A percentile compares a stretch with the other conserved stretches of the same genome.
Conservation (phyloP, 169 alveolate species). For the Plasmodium yoelii region DNA sequence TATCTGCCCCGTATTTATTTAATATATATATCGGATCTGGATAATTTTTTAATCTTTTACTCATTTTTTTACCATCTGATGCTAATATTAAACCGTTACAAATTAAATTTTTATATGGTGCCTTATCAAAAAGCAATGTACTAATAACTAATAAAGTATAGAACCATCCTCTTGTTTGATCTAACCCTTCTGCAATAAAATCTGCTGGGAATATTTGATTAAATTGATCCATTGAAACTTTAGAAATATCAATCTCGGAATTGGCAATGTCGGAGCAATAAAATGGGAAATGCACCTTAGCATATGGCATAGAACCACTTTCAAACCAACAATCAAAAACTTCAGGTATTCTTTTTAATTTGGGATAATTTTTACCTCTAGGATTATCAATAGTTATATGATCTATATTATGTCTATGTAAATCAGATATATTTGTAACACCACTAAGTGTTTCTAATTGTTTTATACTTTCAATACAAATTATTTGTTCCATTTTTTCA, state of each 20-base stretch:
- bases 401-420: constrained; percentile 98
- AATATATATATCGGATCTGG: constrained; percentile 95
- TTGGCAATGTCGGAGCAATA: too few species aligned
- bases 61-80: constrained; percentile 98
- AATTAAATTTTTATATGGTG: constrained; percentile 96
- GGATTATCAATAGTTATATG: constrained; percentile 97
- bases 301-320: constrained; percentile 99
- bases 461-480: constrained; percentile 95
- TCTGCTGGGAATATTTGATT: constrained; percentile 97
- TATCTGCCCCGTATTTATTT: constrained; percentile 95
- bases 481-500: constrained; percentile 94
- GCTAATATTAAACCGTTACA: constrained; percentile 97
- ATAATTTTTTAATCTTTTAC: constrained; percentile 97
- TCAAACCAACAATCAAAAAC: constrained; percentile 99
- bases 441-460: constrained; percentile 86
- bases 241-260: constrained; percentile 5
- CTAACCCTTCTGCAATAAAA: constrained; percentile 99
- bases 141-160: constrained; percentile 95
- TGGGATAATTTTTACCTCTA: constrained; percentile 93
- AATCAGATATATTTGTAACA: constrained; percentile 91
- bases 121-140: constrained; percentile 92
- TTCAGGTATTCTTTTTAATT: constrained; percentile 89
- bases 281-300: constrained; percentile 98
- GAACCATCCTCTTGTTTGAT: constrained; percentile 99
- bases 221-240: constrained; percentile 90